Percentiles rank a stretch among this genome's conserved stretches.
Evolutionary conservation across 2,329 filamentous ascomycete species (phyloP).

Genomic region (Verticillium longisporum): DNA sequence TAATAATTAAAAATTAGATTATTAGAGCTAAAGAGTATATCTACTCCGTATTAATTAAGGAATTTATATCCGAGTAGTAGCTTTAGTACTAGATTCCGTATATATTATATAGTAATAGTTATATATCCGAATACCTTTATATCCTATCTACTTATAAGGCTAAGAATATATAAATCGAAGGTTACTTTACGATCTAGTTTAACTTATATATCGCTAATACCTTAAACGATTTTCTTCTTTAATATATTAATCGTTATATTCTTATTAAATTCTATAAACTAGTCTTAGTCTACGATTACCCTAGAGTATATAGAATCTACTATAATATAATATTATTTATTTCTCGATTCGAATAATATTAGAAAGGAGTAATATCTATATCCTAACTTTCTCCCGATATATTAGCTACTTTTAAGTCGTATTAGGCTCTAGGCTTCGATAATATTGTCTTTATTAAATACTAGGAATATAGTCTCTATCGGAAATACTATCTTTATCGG

Average conservation of each 20-base stretch:
- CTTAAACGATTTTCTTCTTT: background rate
- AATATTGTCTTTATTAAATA: background rate
- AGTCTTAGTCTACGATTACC: background rate
- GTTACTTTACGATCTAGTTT: background rate
- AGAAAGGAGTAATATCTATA: background rate
- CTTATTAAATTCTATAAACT: background rate
- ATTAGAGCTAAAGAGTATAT: too few relatives aligned
- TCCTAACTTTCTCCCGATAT: background rate
- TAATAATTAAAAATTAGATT: too few relatives aligned
- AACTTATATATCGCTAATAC: background rate
- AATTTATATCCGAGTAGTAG: background rate
- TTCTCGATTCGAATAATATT: background rate
- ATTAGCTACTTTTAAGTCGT: too few relatives aligned
- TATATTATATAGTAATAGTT: background rate
- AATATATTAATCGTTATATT: background rate
- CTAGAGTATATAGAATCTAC: background rate
- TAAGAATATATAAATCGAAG: background rate
- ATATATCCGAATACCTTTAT: background rate
- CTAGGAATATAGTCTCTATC: background rate
- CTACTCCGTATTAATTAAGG: conserved; percentile 1
- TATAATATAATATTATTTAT: background rate
- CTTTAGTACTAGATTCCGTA: background rate
- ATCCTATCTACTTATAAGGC: background rate
- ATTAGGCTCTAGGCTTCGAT: background rate
- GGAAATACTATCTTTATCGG: too few relatives aligned